Conservation (phyloP, 2,329 filamentous ascomycete species). For the Fusarium decemcellulare region DNA sequence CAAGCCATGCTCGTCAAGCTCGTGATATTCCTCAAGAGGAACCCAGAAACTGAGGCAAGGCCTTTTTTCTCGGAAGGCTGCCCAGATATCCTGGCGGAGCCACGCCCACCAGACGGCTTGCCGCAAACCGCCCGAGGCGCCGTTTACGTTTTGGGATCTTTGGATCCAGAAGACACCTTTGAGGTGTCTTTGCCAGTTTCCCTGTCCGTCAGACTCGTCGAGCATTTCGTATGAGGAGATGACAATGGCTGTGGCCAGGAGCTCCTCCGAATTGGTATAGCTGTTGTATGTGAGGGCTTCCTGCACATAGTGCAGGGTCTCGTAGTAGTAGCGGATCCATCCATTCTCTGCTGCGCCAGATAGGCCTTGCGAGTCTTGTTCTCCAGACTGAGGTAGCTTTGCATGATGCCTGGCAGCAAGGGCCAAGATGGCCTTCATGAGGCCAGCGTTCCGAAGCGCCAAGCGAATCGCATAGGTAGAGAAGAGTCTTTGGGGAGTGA, state of each 20-base stretch:
- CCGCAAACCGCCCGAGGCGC: conserved; percentile 68
- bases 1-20: conserved; percentile 66
- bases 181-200: conserved; percentile 72
- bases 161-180: conserved; percentile 78
- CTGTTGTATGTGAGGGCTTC: conserved; percentile 69
- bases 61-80: conserved; percentile 70
- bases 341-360: neutral
- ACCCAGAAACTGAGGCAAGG: conserved; percentile 71
- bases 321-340: conserved; percentile 68
- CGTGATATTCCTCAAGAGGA: conserved; percentile 62
- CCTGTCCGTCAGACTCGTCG: conserved; percentile 61
- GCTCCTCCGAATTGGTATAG: conserved; percentile 70
- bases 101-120: conserved; percentile 76
- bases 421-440: conserved; percentile 28
- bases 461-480: conserved; percentile 17
- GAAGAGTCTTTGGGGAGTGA: conserved; percentile 16
- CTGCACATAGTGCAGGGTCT: conserved; percentile 73
- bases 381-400: conserved; percentile 6
- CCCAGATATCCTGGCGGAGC: conserved; percentile 76
- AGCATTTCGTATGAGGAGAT: conserved; percentile 78
- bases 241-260: conserved; percentile 71
- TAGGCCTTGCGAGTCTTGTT: neutral
- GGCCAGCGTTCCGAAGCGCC: conserved; percentile 17
- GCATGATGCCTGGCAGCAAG: conserved; percentile 9
- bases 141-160: conserved; percentile 71